Percentiles rank a stretch among this genome's conserved stretches.
Conservation (phyloP, 257 asterid species). For the Orobanche coerulescens region DNA sequence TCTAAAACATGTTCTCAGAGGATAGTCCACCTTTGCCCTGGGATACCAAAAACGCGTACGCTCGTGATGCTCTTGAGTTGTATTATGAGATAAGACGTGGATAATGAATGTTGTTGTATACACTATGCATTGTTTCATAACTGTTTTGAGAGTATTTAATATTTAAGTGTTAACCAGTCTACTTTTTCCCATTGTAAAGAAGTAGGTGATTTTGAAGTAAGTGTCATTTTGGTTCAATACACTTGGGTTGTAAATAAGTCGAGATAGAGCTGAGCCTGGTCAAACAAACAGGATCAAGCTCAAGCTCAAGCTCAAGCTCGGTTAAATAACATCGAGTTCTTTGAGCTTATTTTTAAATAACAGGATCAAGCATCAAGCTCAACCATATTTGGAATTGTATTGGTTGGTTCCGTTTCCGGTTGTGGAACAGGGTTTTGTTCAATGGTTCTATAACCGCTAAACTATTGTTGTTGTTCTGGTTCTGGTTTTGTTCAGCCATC, state of each 20-base stretch:
- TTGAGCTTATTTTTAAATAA: no score
- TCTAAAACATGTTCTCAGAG: slow-evolving; percentile 74
- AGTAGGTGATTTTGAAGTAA: neutral
- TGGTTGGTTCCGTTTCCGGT: no score
- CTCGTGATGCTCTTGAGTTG: slow-evolving; percentile 75
- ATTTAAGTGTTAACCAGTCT: neutral
- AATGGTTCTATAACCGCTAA: no score
- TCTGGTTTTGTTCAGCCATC: no score
- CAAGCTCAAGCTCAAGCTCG: no score
- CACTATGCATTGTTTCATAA: neutral
- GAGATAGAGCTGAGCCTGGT: neutral
- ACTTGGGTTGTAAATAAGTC: neutral
- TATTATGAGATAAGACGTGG: slow-evolving; percentile 69
- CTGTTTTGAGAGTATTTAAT: neutral
- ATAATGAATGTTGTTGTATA: neutral
- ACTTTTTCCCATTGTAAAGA: neutral
- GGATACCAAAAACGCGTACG: slow-evolving; percentile 65
- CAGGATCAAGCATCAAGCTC: no score
- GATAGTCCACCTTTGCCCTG: slow-evolving; percentile 71
- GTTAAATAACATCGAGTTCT: neutral
- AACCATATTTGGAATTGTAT: no score
- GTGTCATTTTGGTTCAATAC: neutral
- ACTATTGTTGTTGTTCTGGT: no score
- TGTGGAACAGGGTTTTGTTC: no score
- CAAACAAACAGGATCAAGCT: neutral